Evolutionary conservation across 441 rosid genomes (phyloP), one percentile per base, ranked within the genome.

Genomic region (Iberis amara): DNA sequence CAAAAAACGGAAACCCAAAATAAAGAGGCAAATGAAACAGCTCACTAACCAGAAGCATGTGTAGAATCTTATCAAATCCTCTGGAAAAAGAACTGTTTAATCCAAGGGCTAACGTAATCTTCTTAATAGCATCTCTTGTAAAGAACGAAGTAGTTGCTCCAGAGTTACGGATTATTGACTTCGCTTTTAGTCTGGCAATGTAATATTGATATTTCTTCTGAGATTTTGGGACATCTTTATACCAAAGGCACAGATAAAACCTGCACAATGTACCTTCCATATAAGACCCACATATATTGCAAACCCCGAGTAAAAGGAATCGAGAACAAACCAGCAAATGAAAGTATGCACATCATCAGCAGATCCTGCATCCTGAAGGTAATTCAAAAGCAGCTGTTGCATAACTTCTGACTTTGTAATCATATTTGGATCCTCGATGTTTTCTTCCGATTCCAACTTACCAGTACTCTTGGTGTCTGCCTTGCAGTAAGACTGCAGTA

Each of bases 61-160:
- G 78, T 68, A 89, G 94, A 69, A 94, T 89, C 78, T 89, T 94
- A 66, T 94, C 95, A 57, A 94, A 94, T 70, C 99, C 99, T 76
- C 99, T 80, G 62, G 86, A 79, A 70, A 94, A 94, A 53, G 99
- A 89, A 80, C 79, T 94, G 43, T 94, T 86, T 62, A 81, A 86
- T 69, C 94, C 99, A 64, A 94, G 64, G 21, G 88, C 83, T 75
- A 80, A 69, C 49, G 91, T 80, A 61, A 94, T 82, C 76, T 82
- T 87, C 83, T 94, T 94, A 14, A 79, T 71, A 6, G 80, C 76
- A 43, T 83, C 91, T 75, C 97, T 87, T 10, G 70, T 68, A 73
- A 86, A 75, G 41, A 64, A 63, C 13, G 95, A 82, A 61, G 74
- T 68, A 45, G 70, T 66, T 46, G 78, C 63, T 47, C 86, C 96